phyloP scores from a whole-genome alignment of 768 basidiomycete species.

The Suillus decipiens region DNA sequence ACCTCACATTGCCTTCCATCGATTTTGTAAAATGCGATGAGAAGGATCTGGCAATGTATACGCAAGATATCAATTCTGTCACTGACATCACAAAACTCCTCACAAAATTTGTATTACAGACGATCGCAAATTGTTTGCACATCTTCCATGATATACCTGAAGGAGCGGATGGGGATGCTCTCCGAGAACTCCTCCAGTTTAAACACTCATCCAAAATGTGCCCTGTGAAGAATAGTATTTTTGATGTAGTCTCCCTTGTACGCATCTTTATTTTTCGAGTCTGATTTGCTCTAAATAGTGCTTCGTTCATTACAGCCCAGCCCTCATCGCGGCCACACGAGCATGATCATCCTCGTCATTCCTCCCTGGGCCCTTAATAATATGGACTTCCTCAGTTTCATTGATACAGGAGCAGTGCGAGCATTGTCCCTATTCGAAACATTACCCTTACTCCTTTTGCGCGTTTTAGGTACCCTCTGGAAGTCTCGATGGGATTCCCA shows the following conservation, averaged over 20 bases:
- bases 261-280: not conserved
- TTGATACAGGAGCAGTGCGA: slow-evolving; percentile 2
- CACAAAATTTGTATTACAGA: slow-evolving; percentile 9
- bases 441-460: not conserved
- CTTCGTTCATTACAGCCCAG: not conserved
- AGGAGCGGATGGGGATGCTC: not conserved
- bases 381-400: slow-evolving; percentile 7
- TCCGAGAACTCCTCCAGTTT: not conserved
- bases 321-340: not conserved
- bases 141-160: slow-evolving; percentile 6
- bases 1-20: slow-evolving; percentile 9
- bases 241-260: not conserved
- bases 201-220: not conserved
- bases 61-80: not conserved
- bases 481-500: slow-evolving; percentile 1
- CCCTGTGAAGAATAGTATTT: not conserved
- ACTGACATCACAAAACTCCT: slow-evolving; percentile 14
- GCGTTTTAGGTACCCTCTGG: not conserved
- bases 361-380: slow-evolving; percentile 9
- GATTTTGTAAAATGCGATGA: not conserved
- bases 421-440: not conserved
- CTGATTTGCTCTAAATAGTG: not conserved
- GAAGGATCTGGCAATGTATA: not conserved
- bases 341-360: slow-evolving; percentile 10
- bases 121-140: slow-evolving; percentile 5